These are phyloP conservation scores for Amylocarpus encephaloides DNA, from an alignment of 2,329 filamentous ascomycete species.

Conservation along the genomic window DNA sequence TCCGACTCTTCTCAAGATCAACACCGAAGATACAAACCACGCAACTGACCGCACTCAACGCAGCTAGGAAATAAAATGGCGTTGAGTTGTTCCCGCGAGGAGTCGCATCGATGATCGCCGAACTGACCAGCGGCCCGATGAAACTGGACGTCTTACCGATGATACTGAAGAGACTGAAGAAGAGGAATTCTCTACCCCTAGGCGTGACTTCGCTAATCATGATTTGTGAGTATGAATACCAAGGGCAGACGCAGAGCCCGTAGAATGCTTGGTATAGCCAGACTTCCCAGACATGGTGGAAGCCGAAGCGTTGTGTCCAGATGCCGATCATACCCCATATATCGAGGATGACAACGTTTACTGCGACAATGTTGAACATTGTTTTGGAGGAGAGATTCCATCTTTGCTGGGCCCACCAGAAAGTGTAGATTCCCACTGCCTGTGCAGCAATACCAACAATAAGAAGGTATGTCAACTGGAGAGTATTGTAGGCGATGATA, in stretches of 20 bases:
- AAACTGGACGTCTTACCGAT: slow-evolving; percentile 63
- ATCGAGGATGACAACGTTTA: slow-evolving; percentile 55
- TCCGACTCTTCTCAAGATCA: slow-evolving; percentile 53
- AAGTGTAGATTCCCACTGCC: slow-evolving; percentile 53
- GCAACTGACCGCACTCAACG: slow-evolving; percentile 49
- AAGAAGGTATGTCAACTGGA: slow-evolving; percentile 59
- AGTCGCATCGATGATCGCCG: slow-evolving; percentile 60
- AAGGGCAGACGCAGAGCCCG: slow-evolving; percentile 60
- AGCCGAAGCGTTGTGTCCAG: slow-evolving; percentile 40
- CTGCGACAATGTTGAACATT: slow-evolving; percentile 61
- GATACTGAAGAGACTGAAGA: slow-evolving; percentile 64
- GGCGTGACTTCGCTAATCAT: slow-evolving; percentile 67
- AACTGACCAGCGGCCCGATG: slow-evolving; percentile 62
- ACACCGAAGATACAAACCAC: slow-evolving; percentile 47
- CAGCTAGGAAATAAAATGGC: slow-evolving; percentile 62
- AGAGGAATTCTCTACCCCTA: slow-evolving; percentile 57
- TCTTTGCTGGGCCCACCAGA: slow-evolving; percentile 56
- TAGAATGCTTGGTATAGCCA: slow-evolving; percentile 50
- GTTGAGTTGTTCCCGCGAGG: slow-evolving; percentile 48
- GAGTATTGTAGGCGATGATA: slow-evolving; percentile 57
- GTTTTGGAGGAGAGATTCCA: slow-evolving; percentile 55
- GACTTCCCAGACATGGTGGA: slow-evolving; percentile 41
- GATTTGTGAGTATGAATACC: slow-evolving; percentile 65
- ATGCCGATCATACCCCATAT: slow-evolving; percentile 43
- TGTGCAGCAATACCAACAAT: slow-evolving; percentile 61